Base-by-base conservation (phyloP, 2,329 filamentous ascomycete species). In the Cephalotrichum gorgonifer region DNA sequence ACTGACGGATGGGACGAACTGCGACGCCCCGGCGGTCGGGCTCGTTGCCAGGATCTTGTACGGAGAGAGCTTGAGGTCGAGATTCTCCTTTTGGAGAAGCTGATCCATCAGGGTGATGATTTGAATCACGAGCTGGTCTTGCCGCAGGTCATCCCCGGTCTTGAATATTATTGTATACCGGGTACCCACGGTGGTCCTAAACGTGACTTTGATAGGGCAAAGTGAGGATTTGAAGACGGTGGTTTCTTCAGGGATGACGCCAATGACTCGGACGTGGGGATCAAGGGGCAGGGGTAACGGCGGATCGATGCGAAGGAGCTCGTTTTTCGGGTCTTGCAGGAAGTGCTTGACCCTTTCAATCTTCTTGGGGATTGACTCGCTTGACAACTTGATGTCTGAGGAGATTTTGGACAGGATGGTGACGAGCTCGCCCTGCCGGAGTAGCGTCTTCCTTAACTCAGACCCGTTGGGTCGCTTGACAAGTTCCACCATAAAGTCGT, bases 41-140 rank as follows among this genome's bases (percentile, higher is more conserved):
- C 88, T 90, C 3, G 93, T 98, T 1, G 93, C 93, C 8, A 98
- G 78, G 54, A 97, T 96, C 58, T 91, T 91, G 70, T 98, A 98
- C 0, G 93, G 93, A 0, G 91, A 91, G 1, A 98, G 75, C 61
- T 94, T 96, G 42, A 98, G 76, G 61, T 98, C 93, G 9, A 98
- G 74, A 53, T 98, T 97, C 62, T 98, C 93, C 61, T 97, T 96
- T 52, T 88, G 87, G 4, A 98, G 76, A 1, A 98, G 79, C 51
- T 91, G 87, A 59, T 98, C 93, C 93, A 98, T 98, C 15, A 98
- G 76, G 0, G 88, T 95, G 63, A 98, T 96, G 60, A 97, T 97
- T 60, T 81, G 93, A 49, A 98, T 94, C 31, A 98, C 91, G 2
- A 98, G 79, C 62, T 98, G 93, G 61, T 98, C 93, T 66, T 98